Percentiles rank a stretch among this genome's conserved stretches.
These are phyloP conservation scores for Yamadazyma aaseri DNA, from an alignment of 1,139 yeast genomes.

Conservation along the genomic window DNA sequence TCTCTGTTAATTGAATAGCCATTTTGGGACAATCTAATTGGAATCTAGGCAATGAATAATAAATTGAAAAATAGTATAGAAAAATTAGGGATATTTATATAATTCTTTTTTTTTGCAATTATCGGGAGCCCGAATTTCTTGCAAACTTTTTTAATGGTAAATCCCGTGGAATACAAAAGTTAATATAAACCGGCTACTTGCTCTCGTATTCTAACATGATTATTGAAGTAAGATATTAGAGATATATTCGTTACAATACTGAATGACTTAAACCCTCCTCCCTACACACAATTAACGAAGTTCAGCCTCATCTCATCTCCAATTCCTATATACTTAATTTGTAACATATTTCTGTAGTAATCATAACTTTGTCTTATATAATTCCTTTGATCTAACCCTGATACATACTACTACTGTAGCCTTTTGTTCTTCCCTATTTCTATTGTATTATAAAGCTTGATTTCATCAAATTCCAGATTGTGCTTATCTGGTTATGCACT, in stretches of 20 bases:
- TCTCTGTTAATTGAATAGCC: slow-evolving; percentile 12
- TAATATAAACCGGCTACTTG: background rate
- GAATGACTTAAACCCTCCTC: too few relatives aligned
- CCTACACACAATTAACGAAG: too few relatives aligned
- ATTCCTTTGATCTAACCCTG: too few relatives aligned
- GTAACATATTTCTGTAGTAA: too few relatives aligned
- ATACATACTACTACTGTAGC: too few relatives aligned
- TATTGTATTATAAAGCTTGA: too few relatives aligned
- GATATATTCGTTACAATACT: too few relatives aligned
- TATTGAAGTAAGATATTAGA: too few relatives aligned
- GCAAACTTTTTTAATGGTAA: background rate
- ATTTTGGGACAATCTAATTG: slow-evolving; percentile 5
- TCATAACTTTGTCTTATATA: too few relatives aligned
- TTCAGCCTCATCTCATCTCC: too few relatives aligned
- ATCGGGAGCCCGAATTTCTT: slow-evolving; percentile 2
- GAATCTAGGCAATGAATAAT: background rate
- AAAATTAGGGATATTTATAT: slow-evolving; percentile 3
- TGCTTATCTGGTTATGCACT: background rate
- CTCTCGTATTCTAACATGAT: background rate
- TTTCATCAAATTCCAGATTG: background rate
- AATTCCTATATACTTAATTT: too few relatives aligned
- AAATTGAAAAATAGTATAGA: background rate
- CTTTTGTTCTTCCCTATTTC: too few relatives aligned
- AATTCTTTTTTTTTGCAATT: background rate
- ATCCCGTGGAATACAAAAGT: background rate